phyloP scores from a whole-genome alignment of 2,329 filamentous ascomycete species.

The Xenosphaeropsis pyriputrescens region DNA sequence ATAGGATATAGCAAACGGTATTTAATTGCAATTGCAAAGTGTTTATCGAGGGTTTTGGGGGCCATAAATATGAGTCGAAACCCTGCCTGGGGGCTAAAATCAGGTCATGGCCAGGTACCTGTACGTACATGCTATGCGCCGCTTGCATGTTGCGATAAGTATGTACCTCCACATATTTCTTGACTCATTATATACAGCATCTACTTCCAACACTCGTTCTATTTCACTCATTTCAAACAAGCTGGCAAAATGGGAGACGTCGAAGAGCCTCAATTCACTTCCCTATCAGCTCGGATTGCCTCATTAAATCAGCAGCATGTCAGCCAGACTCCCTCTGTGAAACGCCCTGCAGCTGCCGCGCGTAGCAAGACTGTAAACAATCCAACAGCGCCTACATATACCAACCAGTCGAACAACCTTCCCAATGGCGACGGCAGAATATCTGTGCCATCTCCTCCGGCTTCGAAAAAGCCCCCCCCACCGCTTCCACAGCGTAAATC shows the following conservation, averaged over 20 bases:
- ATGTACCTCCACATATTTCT: too few relatives aligned
- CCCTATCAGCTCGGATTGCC: constrained; percentile 46
- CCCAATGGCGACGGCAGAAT: constrained; percentile 9
- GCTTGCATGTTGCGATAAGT: too few relatives aligned
- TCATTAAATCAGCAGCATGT: constrained; percentile 33
- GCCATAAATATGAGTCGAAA: too few relatives aligned
- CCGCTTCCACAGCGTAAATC: constrained; percentile 16
- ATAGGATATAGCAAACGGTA: too few relatives aligned
- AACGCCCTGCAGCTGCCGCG: constrained; percentile 22
- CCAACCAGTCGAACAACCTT: constrained; percentile 13
- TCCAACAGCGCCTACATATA: constrained; percentile 13
- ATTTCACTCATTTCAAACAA: too few relatives aligned
- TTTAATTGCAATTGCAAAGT: too few relatives aligned
- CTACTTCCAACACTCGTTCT: too few relatives aligned
- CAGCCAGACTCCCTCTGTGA: constrained; percentile 10
- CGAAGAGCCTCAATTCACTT: constrained; percentile 46
- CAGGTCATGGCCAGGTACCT: too few relatives aligned
- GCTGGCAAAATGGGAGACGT: constrained; percentile 35
- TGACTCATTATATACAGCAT: too few relatives aligned
- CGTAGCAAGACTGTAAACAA: constrained; percentile 22
- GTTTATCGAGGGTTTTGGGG: too few relatives aligned
- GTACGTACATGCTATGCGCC: too few relatives aligned
- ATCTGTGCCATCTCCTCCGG: constrained; percentile 14
- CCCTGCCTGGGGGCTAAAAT: too few relatives aligned
- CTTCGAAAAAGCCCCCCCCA: constrained; percentile 9